Conservation (phyloP, 2,329 filamentous ascomycete species). For the Calonectria henricotiae region DNA sequence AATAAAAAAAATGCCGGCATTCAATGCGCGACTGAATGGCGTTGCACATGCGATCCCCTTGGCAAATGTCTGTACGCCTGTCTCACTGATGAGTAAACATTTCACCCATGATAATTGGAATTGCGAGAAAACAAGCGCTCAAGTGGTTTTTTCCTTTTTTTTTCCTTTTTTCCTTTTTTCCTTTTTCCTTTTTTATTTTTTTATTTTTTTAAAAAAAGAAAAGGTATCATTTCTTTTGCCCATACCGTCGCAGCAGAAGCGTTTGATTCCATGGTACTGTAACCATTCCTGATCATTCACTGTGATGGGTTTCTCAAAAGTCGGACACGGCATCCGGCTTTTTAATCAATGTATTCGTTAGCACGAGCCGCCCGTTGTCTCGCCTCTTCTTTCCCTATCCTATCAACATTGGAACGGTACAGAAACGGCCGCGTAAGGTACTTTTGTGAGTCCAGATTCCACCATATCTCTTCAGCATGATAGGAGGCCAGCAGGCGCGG, state of each 20-base stretch:
- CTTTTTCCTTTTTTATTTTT: background rate
- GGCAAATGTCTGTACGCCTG: no score
- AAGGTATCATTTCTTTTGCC: no score
- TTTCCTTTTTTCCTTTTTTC: no score
- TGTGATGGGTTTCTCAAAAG: background rate
- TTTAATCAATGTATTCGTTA: background rate
- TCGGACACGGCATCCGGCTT: background rate
- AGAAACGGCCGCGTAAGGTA: background rate
- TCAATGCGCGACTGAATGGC: background rate
- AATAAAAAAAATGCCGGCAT: background rate
- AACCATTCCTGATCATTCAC: background rate
- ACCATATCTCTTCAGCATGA: conserved; percentile 4
- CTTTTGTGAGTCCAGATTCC: conserved; percentile 1
- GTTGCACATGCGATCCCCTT: background rate
- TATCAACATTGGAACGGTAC: background rate
- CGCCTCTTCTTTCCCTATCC: conserved; percentile 4
- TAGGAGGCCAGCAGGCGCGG: background rate
- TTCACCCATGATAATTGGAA: background rate
- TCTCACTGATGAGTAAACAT: background rate
- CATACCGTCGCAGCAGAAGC: background rate
- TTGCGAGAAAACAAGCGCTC: background rate
- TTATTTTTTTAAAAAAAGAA: no score
- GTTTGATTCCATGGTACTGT: conserved; percentile 26
- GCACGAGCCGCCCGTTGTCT: background rate
- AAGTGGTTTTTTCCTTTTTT: background rate